Conservation (phyloP, 2,329 filamentous ascomycete species). For the Neopestalotiopsis sp. region DNA sequence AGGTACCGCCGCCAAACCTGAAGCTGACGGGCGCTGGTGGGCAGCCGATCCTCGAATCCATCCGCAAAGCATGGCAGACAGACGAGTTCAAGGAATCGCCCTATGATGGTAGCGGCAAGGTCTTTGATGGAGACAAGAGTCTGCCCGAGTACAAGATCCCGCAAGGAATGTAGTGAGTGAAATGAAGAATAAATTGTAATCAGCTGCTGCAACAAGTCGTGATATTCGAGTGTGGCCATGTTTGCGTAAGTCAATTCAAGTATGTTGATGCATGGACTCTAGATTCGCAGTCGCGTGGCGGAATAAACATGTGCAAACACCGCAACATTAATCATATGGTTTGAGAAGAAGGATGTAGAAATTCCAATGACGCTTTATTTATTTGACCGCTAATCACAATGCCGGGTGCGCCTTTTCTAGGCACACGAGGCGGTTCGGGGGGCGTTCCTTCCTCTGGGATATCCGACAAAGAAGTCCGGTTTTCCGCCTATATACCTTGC, state of each 20-base stretch:
- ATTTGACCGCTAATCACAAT: not conserved
- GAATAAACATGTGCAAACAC: not conserved
- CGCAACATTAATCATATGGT: not conserved
- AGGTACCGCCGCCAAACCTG: conserved; percentile 47
- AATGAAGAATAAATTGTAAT: not conserved
- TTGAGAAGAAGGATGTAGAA: not conserved
- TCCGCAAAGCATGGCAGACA: conserved; percentile 38
- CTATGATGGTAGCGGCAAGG: conserved; percentile 50
- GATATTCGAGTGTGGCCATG: not conserved
- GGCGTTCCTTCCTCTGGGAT: not conserved
- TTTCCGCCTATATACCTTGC: not conserved
- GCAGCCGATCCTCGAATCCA: conserved; percentile 38
- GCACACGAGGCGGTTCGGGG: not conserved
- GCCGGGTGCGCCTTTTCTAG: not conserved
- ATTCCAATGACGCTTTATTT: not conserved
- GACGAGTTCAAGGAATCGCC: conserved; percentile 39
- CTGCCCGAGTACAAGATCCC: conserved; percentile 45
- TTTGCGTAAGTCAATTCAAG: not conserved
- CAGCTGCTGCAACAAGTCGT: not conserved
- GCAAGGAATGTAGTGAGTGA: conserved; percentile 1
- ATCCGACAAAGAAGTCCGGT: not conserved
- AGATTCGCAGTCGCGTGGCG: not conserved
- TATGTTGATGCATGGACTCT: not conserved
- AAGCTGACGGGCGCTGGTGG: conserved; percentile 49
- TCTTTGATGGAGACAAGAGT: conserved; percentile 46